These are phyloP conservation scores for Colletotrichum spaethianum DNA, from an alignment of 2,329 filamentous ascomycete genomes.

Conservation along the genomic window DNA sequence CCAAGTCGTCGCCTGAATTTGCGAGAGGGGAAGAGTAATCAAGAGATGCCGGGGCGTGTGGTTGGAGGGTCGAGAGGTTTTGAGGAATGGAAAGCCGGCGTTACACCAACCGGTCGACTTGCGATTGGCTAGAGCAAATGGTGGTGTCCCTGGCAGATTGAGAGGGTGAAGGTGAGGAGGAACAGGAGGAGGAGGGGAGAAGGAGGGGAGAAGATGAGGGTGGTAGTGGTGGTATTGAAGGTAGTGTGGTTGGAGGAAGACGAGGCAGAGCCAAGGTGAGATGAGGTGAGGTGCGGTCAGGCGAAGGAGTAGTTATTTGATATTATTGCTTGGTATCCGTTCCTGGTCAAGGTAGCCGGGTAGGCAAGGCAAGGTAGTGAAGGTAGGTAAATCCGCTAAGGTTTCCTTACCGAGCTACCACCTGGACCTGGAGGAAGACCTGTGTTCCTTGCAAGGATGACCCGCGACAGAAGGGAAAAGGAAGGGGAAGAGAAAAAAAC, in stretches of 20 bases:
- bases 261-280: slow-evolving; percentile 6
- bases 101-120: slow-evolving; percentile 14
- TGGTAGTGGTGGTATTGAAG: not conserved
- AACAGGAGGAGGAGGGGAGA: not conserved
- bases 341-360: not conserved
- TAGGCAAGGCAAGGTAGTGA: not conserved
- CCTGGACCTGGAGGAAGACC: not conserved
- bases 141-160: not conserved
- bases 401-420: not conserved
- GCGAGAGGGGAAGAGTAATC: slow-evolving; percentile 7
- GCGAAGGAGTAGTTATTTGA: slow-evolving; percentile 18
- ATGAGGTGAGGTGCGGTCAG: slow-evolving; percentile 12
- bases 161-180: not conserved
- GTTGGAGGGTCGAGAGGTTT: not conserved
- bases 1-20: not conserved
- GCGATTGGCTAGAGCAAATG: slow-evolving; percentile 10
- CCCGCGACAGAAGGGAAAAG: not conserved
- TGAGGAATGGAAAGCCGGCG: slow-evolving; percentile 18
- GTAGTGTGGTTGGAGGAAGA: slow-evolving; percentile 11
- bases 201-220: not conserved
- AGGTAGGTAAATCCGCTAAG: not conserved
- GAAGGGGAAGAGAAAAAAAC: not conserved
- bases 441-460: slow-evolving; percentile 17
- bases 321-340: slow-evolving; percentile 13
- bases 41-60: not conserved